Percentiles rank a stretch among this genome's conserved stretches.
phyloP scores from a whole-genome alignment of 1,139 yeast species.

The Ogataea hybrid region DNA sequence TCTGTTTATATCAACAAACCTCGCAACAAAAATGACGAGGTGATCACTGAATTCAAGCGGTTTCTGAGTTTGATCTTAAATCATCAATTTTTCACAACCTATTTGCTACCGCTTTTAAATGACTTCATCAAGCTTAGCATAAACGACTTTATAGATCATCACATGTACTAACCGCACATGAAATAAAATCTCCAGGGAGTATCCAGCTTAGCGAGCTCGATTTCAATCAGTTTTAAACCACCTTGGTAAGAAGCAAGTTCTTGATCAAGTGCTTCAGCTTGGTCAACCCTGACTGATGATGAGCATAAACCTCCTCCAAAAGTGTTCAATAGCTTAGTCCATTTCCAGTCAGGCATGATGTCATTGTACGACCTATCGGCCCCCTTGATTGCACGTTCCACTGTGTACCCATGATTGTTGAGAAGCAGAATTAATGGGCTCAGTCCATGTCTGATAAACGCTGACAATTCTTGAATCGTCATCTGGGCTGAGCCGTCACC shows the following conservation, averaged over 20 bases:
- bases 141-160: constrained; percentile 32
- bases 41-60: constrained; percentile 28
- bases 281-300: constrained; percentile 33
- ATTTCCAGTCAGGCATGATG: constrained; percentile 74
- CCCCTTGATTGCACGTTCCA: constrained; percentile 82
- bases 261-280: constrained; percentile 38
- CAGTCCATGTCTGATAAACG: constrained; percentile 57
- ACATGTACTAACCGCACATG: constrained; percentile 29
- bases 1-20: constrained; percentile 14
- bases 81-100: constrained; percentile 24
- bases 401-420: constrained; percentile 85
- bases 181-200: constrained; percentile 54
- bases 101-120: constrained; percentile 26
- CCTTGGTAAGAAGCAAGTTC: constrained; percentile 38
- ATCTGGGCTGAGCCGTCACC: constrained; percentile 94
- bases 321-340: constrained; percentile 61
- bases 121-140: constrained; percentile 30
- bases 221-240: constrained; percentile 50
- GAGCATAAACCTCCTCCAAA: constrained; percentile 59
- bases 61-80: constrained; percentile 28
- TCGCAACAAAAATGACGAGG: constrained; percentile 18
- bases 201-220: constrained; percentile 55
- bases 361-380: constrained; percentile 76
- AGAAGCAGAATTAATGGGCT: constrained; percentile 65
- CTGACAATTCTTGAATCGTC: constrained; percentile 81